Base-by-base conservation (phyloP, 352 stramenopile species). In the Phytophthora nicotianae region DNA sequence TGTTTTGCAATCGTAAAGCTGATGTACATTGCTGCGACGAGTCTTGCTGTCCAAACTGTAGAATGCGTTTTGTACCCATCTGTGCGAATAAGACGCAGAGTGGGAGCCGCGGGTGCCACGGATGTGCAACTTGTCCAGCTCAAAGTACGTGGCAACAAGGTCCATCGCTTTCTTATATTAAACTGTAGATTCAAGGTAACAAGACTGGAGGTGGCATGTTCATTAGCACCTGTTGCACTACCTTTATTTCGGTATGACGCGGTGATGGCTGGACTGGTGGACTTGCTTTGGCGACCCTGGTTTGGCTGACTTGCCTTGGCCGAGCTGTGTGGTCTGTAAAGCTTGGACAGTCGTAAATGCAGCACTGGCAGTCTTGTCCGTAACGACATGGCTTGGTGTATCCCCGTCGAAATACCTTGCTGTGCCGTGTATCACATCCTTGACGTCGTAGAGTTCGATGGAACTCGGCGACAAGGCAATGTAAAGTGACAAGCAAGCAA, bases 181-280 rank as follows among this genome's bases (percentile, higher is more conserved):
- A n/a, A 11, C 45, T 38, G n/a, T 50, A 50, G 43, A 35, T 10
- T 20, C 37, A 13, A 21, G 16, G 24, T 16, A 40, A 51, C 24
- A 51, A 40, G 29, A 35, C 20, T 42, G 54, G 29, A 13, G 29
- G 33, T 32, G 46, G 40, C 33, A 47, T 52, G 57, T 41, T 61
- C 61, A 65, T 56, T 65, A 66, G 56, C 48, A 51, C 19, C 19
- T 47, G 47, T 56, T 57, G 47, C 37, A 48, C 57, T 70, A 70
- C 37, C n/a, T 70, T 66, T 70, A 70, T 57, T 62, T 65, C 5
- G 50, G 40, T 37, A 17, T 52, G 40, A 46, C 7, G 40, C 5
- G n/a, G 38, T 5, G 17, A 21, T 45, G 38, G 16, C 38, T 46
- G 47, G 5, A 38, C 11, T 38, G 21, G 23, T 5, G 33, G 23